These are phyloP conservation scores for Oryza meyeriana DNA, from an alignment of 176 grass and related monocot species.

Conservation along the genomic window DNA sequence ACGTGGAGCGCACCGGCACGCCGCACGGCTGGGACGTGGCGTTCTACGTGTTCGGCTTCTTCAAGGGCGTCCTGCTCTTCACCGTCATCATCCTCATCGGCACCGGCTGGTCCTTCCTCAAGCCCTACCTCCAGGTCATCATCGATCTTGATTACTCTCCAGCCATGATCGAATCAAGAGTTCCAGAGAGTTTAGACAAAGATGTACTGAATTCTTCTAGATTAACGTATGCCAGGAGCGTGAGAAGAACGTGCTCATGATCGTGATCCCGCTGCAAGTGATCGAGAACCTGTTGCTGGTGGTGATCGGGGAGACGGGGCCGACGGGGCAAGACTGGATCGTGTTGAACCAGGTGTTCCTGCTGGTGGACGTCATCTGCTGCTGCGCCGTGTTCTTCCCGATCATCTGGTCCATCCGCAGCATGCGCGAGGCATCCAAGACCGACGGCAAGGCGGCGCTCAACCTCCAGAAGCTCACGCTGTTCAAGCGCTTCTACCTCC, in stretches of 20 bases:
- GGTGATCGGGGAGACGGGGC: conserved; percentile 54
- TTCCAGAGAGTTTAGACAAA: background rate
- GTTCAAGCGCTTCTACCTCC: conserved; percentile 70
- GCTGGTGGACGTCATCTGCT: conserved; percentile 54
- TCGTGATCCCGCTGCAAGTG: conserved; percentile 66
- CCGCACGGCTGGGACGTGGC: conserved; percentile 75
- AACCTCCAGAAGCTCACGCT: conserved; percentile 68
- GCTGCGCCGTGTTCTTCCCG: conserved; percentile 65
- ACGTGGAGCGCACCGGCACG: conserved; percentile 48
- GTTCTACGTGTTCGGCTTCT: conserved; percentile 64
- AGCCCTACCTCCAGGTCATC: conserved; percentile 57
- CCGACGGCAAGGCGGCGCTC: conserved; percentile 56
- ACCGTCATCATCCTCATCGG: conserved; percentile 71
- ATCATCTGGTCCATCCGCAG: conserved; percentile 61
- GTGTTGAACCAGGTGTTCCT: conserved; percentile 63
- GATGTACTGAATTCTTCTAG: background rate
- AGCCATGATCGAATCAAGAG: background rate
- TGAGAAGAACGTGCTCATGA: conserved; percentile 57
- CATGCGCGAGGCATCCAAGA: conserved; percentile 60
- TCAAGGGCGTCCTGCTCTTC: conserved; percentile 70
- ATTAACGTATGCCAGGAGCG: conserved; percentile 22
- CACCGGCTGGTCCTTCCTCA: conserved; percentile 75
- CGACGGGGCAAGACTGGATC: conserved; percentile 35
- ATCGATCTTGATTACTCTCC: background rate
- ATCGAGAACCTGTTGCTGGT: conserved; percentile 50